These are phyloP conservation scores for Craspedostauros australis DNA, from an alignment of 108 stramenopile genomes.

Conservation along the genomic window DNA sequence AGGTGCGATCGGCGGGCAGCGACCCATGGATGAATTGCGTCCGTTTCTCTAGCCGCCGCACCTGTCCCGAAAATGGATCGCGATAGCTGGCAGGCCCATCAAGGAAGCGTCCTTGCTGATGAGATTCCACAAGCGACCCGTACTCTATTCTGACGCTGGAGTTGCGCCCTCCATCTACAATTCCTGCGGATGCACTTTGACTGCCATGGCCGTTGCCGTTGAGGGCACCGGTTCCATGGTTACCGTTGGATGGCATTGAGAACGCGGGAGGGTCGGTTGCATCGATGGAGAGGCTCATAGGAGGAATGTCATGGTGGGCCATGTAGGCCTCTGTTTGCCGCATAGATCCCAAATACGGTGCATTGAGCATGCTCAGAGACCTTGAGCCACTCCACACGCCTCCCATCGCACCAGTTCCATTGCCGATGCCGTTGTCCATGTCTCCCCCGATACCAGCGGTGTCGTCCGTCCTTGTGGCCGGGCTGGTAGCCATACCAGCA, in stretches of 20 bases:
- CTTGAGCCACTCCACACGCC: background rate
- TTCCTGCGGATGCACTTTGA: constrained; percentile 15
- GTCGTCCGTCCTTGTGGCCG: background rate
- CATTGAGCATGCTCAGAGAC: constrained; percentile 2
- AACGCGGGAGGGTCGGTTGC: background rate
- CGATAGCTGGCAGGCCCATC: constrained; percentile 27
- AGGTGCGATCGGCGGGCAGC: background rate
- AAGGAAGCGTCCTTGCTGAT: constrained; percentile 21
- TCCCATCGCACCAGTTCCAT: too few relatives aligned
- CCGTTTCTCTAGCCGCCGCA: constrained; percentile 15
- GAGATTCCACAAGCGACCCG: constrained; percentile 29
- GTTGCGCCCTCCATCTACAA: too few relatives aligned
- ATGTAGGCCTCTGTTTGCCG: constrained; percentile 16
- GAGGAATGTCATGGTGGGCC: constrained; percentile 21
- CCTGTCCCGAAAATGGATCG: constrained; percentile 23
- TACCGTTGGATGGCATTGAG: too few relatives aligned
- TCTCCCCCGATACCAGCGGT: background rate
- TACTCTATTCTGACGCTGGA: too few relatives aligned
- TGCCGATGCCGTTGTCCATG: background rate
- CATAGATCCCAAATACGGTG: constrained; percentile 23
- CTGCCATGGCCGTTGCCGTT: background rate
- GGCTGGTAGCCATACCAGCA: constrained; percentile 9
- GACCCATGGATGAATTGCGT: constrained; percentile 7
- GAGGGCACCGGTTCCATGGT: too few relatives aligned
- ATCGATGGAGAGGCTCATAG: constrained; percentile 16